Percentiles rank a stretch among this genome's conserved stretches.
Evolutionary conservation across 1,284 basidiomycete species (phyloP).

Genomic region (Papiliotrema flavescens): DNA sequence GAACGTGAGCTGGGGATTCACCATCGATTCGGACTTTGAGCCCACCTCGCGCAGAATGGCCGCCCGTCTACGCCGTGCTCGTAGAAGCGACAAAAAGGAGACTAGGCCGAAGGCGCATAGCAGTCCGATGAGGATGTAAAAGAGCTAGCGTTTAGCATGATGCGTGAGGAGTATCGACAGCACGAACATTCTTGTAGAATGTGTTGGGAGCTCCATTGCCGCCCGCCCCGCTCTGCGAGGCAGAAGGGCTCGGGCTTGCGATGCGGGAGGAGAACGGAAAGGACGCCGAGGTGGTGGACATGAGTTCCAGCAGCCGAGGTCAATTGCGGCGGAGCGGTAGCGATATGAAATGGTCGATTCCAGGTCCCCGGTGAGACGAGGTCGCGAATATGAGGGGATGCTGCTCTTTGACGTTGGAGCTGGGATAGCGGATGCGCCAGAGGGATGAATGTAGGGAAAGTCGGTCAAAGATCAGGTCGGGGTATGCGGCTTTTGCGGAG

Average conservation of each 20-base stretch:
- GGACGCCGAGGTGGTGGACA: background rate
- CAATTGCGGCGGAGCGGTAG: background rate
- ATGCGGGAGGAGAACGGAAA: background rate
- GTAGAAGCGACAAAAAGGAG: slow-evolving; percentile 33
- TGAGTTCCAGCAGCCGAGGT: background rate
- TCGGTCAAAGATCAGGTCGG: no score
- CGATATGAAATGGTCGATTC: no score
- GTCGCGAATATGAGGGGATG: no score
- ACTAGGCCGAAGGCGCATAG: slow-evolving; percentile 38
- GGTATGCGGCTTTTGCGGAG: no score
- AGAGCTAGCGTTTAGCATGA: slow-evolving; percentile 23
- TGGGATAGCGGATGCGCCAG: no score
- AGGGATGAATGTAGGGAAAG: no score
- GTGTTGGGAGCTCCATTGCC: background rate
- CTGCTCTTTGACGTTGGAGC: no score
- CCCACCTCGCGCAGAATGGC: slow-evolving; percentile 33
- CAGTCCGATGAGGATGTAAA: slow-evolving; percentile 47
- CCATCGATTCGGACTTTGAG: background rate
- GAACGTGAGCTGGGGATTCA: background rate
- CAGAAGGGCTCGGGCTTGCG: background rate
- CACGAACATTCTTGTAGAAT: slow-evolving; percentile 27
- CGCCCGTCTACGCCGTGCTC: slow-evolving; percentile 33
- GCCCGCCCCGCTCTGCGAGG: background rate
- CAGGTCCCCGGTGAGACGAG: no score
- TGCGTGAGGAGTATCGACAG: background rate